Conservation (phyloP, 139 green algal species). For the Chlorella sp. region DNA sequence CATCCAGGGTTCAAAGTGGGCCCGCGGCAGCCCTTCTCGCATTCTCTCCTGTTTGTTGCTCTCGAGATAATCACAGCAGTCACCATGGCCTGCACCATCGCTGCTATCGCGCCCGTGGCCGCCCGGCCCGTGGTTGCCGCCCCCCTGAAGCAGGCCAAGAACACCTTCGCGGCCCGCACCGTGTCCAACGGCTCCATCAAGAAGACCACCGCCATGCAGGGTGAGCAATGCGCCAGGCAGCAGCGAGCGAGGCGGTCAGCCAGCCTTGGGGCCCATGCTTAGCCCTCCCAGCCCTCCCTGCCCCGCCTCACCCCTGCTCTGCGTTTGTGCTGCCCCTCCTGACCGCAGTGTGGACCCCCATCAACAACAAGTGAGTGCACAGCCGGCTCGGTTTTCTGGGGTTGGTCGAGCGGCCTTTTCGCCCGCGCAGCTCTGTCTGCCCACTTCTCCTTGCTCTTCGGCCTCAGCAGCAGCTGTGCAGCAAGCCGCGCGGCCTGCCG, state of each 20-base stretch:
- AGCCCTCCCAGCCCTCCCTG: background rate
- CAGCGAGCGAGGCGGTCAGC: background rate
- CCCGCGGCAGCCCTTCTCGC: no score
- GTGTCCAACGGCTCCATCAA: conserved; percentile 47
- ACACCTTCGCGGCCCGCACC: conserved; percentile 40
- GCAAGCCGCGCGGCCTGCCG: background rate
- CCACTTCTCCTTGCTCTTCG: background rate
- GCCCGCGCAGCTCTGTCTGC: background rate
- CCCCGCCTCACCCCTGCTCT: no score
- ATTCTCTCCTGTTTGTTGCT: no score
- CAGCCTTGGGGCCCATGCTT: no score
- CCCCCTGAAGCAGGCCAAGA: conserved; percentile 38
- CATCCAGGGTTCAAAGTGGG: no score
- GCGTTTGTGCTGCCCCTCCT: no score
- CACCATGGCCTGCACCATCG: conserved; percentile 46
- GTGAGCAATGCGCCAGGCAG: conserved; percentile 11
- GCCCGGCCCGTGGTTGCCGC: conserved; percentile 11
- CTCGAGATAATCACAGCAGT: background rate
- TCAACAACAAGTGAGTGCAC: conserved; percentile 61
- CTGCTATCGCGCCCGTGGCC: conserved; percentile 30
- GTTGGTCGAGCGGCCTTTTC: background rate
- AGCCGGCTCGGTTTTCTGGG: background rate
- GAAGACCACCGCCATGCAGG: conserved; percentile 48
- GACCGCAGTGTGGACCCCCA: no score
- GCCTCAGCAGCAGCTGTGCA: background rate